Conservation (phyloP, 345 rosid genomes). For the Lepidium aucheri region DNA sequence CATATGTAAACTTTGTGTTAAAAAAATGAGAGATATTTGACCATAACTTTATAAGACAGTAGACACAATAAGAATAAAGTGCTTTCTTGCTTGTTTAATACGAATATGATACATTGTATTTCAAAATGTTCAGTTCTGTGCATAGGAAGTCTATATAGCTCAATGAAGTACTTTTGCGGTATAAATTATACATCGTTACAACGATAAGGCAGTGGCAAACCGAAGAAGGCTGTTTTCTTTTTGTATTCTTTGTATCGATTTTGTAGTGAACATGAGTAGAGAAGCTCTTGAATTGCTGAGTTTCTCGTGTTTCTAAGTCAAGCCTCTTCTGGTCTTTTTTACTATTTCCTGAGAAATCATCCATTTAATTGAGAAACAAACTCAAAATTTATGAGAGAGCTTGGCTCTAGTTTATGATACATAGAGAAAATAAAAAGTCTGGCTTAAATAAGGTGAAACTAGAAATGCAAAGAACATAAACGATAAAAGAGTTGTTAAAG, state of each 20-base stretch:
- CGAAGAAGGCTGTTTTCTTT: not conserved
- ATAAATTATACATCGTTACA: slow-evolving; percentile 16
- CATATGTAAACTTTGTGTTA: not conserved
- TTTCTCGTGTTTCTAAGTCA: not conserved
- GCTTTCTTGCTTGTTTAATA: slow-evolving; percentile 1
- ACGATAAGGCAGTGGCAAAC: not conserved
- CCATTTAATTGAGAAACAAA: slow-evolving; percentile 4
- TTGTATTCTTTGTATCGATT: slow-evolving; percentile 7
- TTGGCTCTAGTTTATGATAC: not conserved
- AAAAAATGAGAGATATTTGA: not conserved
- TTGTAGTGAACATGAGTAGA: not conserved
- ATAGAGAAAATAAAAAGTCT: not conserved
- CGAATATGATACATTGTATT: slow-evolving; percentile 18
- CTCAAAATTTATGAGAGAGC: not conserved
- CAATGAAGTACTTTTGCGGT: slow-evolving; percentile 6
- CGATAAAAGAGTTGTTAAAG: slow-evolving; percentile 1
- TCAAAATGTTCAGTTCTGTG: slow-evolving; percentile 19
- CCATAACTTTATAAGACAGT: not conserved
- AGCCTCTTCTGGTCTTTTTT: not conserved
- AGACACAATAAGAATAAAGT: not conserved
- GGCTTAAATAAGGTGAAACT: not conserved
- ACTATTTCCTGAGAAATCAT: slow-evolving; percentile 23
- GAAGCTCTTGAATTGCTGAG: slow-evolving; percentile 15
- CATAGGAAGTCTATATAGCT: slow-evolving; percentile 12
- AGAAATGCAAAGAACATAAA: not conserved